Conservation (phyloP, 148 eudicot genomes). For the Polygonum aviculare region DNA sequence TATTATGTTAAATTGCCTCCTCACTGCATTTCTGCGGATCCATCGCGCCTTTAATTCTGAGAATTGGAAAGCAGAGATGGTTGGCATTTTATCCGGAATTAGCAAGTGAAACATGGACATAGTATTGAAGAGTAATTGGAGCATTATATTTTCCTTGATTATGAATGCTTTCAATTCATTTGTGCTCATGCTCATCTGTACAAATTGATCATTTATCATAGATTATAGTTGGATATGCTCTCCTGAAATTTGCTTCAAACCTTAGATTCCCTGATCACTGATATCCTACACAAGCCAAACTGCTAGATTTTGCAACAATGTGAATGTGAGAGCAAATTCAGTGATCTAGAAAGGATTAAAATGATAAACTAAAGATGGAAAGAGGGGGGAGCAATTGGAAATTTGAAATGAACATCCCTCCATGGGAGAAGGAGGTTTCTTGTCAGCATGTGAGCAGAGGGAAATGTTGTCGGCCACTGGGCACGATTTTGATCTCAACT, state of each 20-base stretch:
- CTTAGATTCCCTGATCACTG: not conserved
- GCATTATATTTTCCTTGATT: not conserved
- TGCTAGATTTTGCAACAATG: not conserved
- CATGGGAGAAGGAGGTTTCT: slow-evolving; percentile 5
- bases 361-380: not conserved
- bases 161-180: not conserved
- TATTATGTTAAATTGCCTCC: slow-evolving; percentile 39
- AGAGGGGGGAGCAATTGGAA: not conserved
- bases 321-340: not conserved
- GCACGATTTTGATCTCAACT: slow-evolving; percentile 1
- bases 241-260: not conserved
- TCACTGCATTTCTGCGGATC: slow-evolving; percentile 28
- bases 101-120: slow-evolving; percentile 16
- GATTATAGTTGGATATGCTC: not conserved
- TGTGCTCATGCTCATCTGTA: not conserved
- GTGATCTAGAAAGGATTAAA: not conserved
- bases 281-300: not conserved
- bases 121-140: slow-evolving; percentile 18
- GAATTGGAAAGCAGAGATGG: slow-evolving; percentile 40
- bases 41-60: slow-evolving; percentile 10
- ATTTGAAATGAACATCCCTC: not conserved
- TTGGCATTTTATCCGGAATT: slow-evolving; percentile 53
- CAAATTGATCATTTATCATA: not conserved
- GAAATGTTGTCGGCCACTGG: slow-evolving; percentile 3
- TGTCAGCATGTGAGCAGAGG: slow-evolving; percentile 7